Conservation (phyloP, 2,329 filamentous ascomycete species). For the Fusarium domesticum region DNA sequence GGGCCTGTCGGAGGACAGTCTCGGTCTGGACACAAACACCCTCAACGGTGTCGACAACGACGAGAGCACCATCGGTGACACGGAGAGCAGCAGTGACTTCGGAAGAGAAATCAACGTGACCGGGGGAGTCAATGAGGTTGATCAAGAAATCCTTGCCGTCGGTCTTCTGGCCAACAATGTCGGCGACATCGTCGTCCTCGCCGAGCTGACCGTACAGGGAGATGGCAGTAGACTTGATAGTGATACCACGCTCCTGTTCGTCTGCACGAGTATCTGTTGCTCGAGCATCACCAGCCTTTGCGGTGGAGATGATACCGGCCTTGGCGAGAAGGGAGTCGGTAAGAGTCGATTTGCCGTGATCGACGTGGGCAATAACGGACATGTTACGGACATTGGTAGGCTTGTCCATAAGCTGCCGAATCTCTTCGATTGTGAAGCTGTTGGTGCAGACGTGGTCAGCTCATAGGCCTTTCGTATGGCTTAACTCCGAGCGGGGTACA, state of each 20-base stretch:
- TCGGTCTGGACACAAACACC: conserved; percentile 99
- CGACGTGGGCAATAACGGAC: conserved; percentile 99
- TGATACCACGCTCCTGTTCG: conserved; percentile 99
- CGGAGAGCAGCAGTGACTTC: conserved; percentile 99
- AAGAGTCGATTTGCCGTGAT: conserved; percentile 99
- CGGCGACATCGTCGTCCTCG: conserved; percentile 85
- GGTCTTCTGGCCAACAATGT: conserved; percentile 83
- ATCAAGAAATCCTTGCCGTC: conserved; percentile 97
- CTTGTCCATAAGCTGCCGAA: conserved; percentile 75
- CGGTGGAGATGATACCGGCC: conserved; percentile 98
- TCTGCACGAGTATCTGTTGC: conserved; percentile 96
- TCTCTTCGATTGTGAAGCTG: conserved; percentile 98
- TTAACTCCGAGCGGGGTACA: conserved; percentile 43
- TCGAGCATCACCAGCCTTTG: conserved; percentile 92
- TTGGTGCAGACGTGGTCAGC: conserved; percentile 49
- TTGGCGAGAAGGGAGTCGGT: conserved; percentile 99
- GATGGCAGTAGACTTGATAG: conserved; percentile 99
- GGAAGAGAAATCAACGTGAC: conserved; percentile 99
- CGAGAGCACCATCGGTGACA: conserved; percentile 99
- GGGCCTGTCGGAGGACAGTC: conserved; percentile 97
- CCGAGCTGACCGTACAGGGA: conserved; percentile 88
- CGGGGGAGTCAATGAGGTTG: conserved; percentile 99
- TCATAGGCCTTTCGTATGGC: conserved; percentile 24
- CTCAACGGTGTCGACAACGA: conserved; percentile 99
- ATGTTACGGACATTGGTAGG: conserved; percentile 83